Evolutionary conservation across 2,329 filamentous ascomycete species (phyloP), one percentile per base, ranked within the genome.

Genomic region (Colletotrichum lupini): DNA sequence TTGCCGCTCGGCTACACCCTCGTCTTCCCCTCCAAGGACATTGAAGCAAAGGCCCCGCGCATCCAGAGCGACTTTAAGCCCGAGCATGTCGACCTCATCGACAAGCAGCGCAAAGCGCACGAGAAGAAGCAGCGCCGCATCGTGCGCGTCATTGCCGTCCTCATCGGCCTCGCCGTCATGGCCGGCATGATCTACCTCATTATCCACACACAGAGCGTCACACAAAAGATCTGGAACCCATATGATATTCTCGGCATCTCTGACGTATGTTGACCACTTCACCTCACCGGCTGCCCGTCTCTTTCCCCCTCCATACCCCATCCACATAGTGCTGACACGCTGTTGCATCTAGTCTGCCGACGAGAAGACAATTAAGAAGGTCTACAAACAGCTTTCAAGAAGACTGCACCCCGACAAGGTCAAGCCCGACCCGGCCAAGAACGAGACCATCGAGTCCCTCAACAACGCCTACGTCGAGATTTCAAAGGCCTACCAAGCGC

Each of bases 401-500:
- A 94, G 93, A 78, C 93, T 92, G 83, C 97, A 99, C 82, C 97
- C 97, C 53, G 97, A 99, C 87, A 99, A 99, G 86, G 90, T 94
- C 76, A 91, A 89, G 80, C 94, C 95, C 28, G 94, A 98, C 80
- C 85, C 92, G 26, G 86, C 92, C 75, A 97, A 95, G 85, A 99
- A 99, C 84, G 91, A 98, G 83, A 99, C 97, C 1, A 78, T 92
- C 68, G 95, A 98, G 77, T 89, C 86, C 22, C 89, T 98, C 78
- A 99, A 97, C 83, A 89, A 95, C 73, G 89, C 92, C 82, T 99
- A 97, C 85, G 95, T 98, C 69, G 95, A 98, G 80, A 90, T 98
- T 78, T 97, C 95, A 77, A 99, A 99, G 86, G 97, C 97, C 7
- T 99, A 98, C 89, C 98, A 99, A 85, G 93, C 97, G 4, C 90